Conservation (phyloP, 2,329 filamentous ascomycete genomes). For the Domatiomyces catenatus region DNA sequence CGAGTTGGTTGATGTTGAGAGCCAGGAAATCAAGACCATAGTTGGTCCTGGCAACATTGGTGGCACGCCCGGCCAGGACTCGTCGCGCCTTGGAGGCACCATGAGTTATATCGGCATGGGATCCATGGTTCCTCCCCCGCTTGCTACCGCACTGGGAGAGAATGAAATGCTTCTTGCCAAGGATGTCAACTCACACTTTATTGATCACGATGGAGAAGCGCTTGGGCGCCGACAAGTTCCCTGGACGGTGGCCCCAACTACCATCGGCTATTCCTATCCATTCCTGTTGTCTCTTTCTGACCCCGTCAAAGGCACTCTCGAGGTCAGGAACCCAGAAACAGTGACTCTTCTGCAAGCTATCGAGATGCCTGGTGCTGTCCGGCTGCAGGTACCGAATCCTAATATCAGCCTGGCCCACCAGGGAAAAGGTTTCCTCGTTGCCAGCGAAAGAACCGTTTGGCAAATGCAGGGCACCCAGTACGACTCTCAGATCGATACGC, state of each 20-base stretch:
- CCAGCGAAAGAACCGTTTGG: slow-evolving; percentile 84
- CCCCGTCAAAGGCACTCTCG: slow-evolving; percentile 66
- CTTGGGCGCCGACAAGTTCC: slow-evolving; percentile 78
- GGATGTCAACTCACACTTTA: slow-evolving; percentile 89
- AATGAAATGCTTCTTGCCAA: slow-evolving; percentile 88
- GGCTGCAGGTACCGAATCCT: slow-evolving; percentile 81
- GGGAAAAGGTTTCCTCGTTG: slow-evolving; percentile 87
- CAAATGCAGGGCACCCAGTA: slow-evolving; percentile 90
- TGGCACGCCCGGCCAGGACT: slow-evolving; percentile 48
- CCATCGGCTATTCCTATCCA: slow-evolving; percentile 90
- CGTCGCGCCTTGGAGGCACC: slow-evolving; percentile 64
- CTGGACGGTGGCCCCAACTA: slow-evolving; percentile 76
- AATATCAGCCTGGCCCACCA: slow-evolving; percentile 90
- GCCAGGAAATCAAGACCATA: slow-evolving; percentile 60
- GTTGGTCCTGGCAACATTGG: slow-evolving; percentile 59
- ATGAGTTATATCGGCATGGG: slow-evolving; percentile 97
- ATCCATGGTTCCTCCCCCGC: slow-evolving; percentile 76
- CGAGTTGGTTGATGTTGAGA: slow-evolving; percentile 70
- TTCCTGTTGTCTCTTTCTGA: slow-evolving; percentile 80
- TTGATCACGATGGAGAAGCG: slow-evolving; percentile 67
- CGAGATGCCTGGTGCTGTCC: slow-evolving; percentile 61
- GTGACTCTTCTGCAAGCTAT: slow-evolving; percentile 80
- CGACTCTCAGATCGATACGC: slow-evolving; percentile 69
- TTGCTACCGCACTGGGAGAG: slow-evolving; percentile 67
- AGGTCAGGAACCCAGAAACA: slow-evolving; percentile 85